Evolutionary conservation across 345 rosid genomes (phyloP).

Genomic region (Boechera divaricarpa): DNA sequence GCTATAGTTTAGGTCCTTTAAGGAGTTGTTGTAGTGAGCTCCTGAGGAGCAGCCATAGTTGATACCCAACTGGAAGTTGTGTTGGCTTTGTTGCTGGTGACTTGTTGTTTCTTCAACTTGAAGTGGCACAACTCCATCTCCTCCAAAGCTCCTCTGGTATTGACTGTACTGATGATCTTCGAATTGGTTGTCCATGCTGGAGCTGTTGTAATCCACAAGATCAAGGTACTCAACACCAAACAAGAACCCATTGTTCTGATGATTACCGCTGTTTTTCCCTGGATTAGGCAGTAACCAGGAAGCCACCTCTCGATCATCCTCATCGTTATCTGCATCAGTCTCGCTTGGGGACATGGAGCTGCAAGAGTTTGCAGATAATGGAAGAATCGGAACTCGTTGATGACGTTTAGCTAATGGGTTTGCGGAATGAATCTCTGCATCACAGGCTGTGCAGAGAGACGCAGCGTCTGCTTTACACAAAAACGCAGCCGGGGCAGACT

Average conservation of each 20-base stretch:
- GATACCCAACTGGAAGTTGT: conserved; percentile 54
- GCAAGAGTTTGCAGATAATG: conserved; percentile 52
- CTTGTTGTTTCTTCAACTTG: conserved; percentile 53
- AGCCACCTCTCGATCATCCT: conserved; percentile 78
- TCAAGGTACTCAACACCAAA: conserved; percentile 81
- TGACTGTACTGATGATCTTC: conserved; percentile 52
- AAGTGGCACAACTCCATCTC: conserved; percentile 82
- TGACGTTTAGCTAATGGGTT: conserved; percentile 92
- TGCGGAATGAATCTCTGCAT: conserved; percentile 88
- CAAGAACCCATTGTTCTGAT: conserved; percentile 55
- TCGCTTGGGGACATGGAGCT: conserved; percentile 39
- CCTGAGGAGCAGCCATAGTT: conserved; percentile 55
- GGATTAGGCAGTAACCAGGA: conserved; percentile 78
- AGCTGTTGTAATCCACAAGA: conserved; percentile 72
- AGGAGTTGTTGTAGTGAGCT: conserved; percentile 57
- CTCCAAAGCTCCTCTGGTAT: conserved; percentile 56
- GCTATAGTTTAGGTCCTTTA: conserved; percentile 47
- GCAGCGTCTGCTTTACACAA: conserved; percentile 94
- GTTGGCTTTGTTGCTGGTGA: conserved; percentile 54
- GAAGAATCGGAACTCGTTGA: conserved; percentile 77
- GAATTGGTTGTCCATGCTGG: conserved; percentile 56
- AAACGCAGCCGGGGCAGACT: conserved; percentile 84
- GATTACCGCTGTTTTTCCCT: conserved; percentile 44
- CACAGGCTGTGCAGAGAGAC: conserved; percentile 78
- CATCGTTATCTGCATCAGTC: conserved; percentile 45